Conservation (phyloP, 2,329 filamentous ascomycete genomes). For the Ophiosphaerella herpotricha region DNA sequence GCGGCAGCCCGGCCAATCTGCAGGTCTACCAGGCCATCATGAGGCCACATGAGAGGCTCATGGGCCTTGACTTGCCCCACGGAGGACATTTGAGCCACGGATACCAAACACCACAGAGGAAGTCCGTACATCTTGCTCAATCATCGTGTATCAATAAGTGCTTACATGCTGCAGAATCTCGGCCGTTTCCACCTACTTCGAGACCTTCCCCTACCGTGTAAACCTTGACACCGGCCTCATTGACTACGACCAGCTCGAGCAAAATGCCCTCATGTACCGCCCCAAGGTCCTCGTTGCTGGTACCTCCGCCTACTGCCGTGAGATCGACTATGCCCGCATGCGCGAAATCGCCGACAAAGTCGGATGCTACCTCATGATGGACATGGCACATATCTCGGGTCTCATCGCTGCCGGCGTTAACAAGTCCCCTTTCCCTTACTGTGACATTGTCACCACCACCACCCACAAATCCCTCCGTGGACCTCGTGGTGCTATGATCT, state of each 20-base stretch:
- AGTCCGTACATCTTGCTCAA: conserved; percentile 58
- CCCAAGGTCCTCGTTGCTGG: conserved; percentile 96
- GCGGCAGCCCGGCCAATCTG: conserved; percentile 92
- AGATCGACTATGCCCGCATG: conserved; percentile 95
- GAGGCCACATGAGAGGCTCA: conserved; percentile 91
- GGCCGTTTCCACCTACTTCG: conserved; percentile 98
- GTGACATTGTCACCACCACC: conserved; percentile 96
- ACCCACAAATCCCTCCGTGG: conserved; percentile 97
- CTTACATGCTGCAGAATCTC: conserved; percentile 68
- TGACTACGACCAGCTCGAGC: conserved; percentile 90
- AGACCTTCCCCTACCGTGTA: conserved; percentile 93
- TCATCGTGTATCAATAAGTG: background rate
- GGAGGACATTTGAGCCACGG: conserved; percentile 95
- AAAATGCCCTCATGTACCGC: conserved; percentile 84
- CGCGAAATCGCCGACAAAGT: conserved; percentile 88
- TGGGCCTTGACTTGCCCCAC: conserved; percentile 94
- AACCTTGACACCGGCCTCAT: conserved; percentile 90
- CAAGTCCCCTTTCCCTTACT: conserved; percentile 83
- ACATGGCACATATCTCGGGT: conserved; percentile 98
- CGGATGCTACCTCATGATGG: conserved; percentile 88
- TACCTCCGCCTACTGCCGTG: conserved; percentile 91
- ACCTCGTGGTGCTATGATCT: conserved; percentile 95
- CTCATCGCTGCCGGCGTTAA: conserved; percentile 90
- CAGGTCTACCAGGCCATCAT: conserved; percentile 98
- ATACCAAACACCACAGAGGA: conserved; percentile 94